Base-by-base conservation (phyloP, 352 stramenopile genomes). In the Phytophthora sojae region DNA sequence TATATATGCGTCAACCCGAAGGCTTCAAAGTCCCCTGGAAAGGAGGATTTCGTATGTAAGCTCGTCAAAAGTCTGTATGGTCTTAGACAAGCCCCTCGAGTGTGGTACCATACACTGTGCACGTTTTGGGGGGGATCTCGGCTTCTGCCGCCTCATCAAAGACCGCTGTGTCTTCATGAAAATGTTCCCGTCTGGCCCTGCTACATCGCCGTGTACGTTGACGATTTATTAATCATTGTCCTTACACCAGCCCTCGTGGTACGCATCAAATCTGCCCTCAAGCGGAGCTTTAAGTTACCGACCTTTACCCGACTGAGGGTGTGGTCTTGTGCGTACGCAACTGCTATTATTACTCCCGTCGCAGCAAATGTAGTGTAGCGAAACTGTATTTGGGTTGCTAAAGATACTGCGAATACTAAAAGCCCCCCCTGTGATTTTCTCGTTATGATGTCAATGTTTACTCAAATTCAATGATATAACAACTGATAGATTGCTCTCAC, bases 101-200 rank as follows among this genome's bases (percentile, higher is more conserved):
- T 21, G 42, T 49, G 42, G 42, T 49, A 23, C 42, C 12, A 49
- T 49, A 23, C 42, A 49, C 42, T 23, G 15, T 49, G 42, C 5
- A 49, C 42, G 42, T 49, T 49, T 49, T 21, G n/a, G 23, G 42
- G 42, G 23, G 12, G 42, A 49, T 49, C 14, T 49, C 17, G 42
- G 42, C 42, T 49, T 49, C 42, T 49, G 42, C 6, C 42, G 42
- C 42, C 42, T 49, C 12, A 49, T 49, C 42, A 49, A 49, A 49
- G 42, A 49, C 42, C 42, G 42, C 42, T 49, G 42, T 23, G 42
- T n/a, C 17, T 49, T 49, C 4, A 21, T 49, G 42, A 21, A 49
- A 49, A 49, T 49, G 17, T 49, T 21, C 42, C 42, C 42, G 15
- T 49, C 42, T n/a, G 42, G 15, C 15, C 42, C 15, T 49, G 42